phyloP scores from a whole-genome alignment of 2,329 filamentous ascomycete genomes.

The Rutstroemia sp. region DNA sequence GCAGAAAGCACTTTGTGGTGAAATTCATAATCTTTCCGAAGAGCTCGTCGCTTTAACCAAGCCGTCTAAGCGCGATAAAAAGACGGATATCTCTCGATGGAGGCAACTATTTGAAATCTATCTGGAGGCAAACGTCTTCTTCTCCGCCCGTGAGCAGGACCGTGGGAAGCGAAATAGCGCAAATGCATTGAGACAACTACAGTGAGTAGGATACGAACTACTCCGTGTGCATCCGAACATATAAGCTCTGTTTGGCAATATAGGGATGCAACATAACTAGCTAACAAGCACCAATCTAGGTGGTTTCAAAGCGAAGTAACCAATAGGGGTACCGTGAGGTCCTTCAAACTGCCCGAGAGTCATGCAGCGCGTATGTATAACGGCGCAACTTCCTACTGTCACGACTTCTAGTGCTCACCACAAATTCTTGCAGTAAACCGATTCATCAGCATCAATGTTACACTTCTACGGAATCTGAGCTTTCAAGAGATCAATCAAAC shows the following conservation, averaged over 20 bases:
- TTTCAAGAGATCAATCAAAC: slow-evolving; percentile 79
- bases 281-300: neutral
- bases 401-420: no score
- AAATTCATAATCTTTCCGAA: slow-evolving; percentile 58
- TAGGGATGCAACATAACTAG: neutral
- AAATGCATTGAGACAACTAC: slow-evolving; percentile 58
- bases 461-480: slow-evolving; percentile 70
- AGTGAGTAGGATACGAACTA: neutral
- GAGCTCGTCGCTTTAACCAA: slow-evolving; percentile 56
- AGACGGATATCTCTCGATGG: slow-evolving; percentile 66
- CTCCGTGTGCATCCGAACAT: neutral
- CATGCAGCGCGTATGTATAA: slow-evolving; percentile 37
- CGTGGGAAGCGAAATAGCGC: slow-evolving; percentile 59
- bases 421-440: slow-evolving; percentile 26
- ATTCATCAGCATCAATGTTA: slow-evolving; percentile 67
- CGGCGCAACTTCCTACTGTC: neutral
- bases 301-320: slow-evolving; percentile 66
- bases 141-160: slow-evolving; percentile 66
- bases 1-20: slow-evolving; percentile 51
- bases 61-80: slow-evolving; percentile 51
- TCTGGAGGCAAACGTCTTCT: slow-evolving; percentile 72
- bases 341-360: slow-evolving; percentile 62
- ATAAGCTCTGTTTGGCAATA: neutral
- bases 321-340: slow-evolving; percentile 48
- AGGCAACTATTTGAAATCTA: slow-evolving; percentile 77